Base-by-base conservation (phyloP, 805 yeast species). In the Kodamaea kakaduensis region DNA sequence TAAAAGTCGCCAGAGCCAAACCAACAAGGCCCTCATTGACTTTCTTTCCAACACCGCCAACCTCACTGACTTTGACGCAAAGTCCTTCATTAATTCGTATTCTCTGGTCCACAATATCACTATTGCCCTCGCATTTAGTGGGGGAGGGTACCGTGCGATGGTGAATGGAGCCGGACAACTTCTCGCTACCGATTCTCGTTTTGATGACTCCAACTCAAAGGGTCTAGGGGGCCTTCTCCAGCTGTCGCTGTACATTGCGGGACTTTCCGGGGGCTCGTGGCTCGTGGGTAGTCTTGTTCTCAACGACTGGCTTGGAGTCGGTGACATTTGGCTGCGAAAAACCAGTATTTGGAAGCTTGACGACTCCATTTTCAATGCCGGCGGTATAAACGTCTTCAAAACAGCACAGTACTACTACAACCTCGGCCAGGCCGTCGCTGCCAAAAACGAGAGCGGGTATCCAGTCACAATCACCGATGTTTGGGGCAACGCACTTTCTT, bases 321-420 rank as follows among this genome's bases (percentile, higher is more conserved):
- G 38, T 5, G 59, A 60, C 24, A 52, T 64, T 14, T 8, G 61
- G 12, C 36, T 44, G 12, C 52, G 50, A 5, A 38, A 48, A 7
- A 37, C 43, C 9, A 51, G 52, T 16, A 69, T 84, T 37, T 86
- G 95, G 95, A 76, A 85, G 46, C 65, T 86, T 35, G 67, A 68
- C 9, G 64, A 78, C 45, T 68, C 80, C 4, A 77, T 86, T 26
- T 55, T 78, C 46, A 66, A 71, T 41, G 80, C 84, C 9, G 79
- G 76, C 43, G 90, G 93, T 1, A 46, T 69, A 45, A 75, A 82
- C 46, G 47, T 81, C 32, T 57, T 80, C 41, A 53, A 63, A 24
- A 72, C 79, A 2, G 64, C 66, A 6, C 25, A 29, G 23, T 74
- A 74, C 51, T 81, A 81, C 75, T 38, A 44, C 10, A 48, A 52